Percentiles rank a stretch among this genome's conserved stretches.
Evolutionary conservation across 768 basidiomycete species (phyloP).

Genomic region (Lenzites betulinus): DNA sequence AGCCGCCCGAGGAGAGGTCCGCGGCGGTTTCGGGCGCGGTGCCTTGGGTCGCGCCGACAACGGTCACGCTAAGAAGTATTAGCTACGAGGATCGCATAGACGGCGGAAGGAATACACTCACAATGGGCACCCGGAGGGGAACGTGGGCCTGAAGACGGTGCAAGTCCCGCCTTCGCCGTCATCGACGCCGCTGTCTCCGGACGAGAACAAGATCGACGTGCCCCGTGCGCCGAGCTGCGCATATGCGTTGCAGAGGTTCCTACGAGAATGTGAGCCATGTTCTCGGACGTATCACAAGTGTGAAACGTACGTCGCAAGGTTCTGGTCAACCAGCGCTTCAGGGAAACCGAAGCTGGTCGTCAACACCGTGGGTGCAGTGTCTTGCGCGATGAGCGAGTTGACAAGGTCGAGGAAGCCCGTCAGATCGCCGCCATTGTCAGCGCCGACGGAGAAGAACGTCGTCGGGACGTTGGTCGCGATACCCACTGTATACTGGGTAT

Average conservation of each 20-base stretch:
- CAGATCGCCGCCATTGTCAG: slow-evolving; percentile 27
- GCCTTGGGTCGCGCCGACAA: slow-evolving; percentile 37
- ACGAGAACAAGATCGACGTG: slow-evolving; percentile 37
- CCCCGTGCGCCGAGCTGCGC: slow-evolving; percentile 37
- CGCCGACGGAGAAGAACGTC: slow-evolving; percentile 16
- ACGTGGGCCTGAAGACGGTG: slow-evolving; percentile 35
- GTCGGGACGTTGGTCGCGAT: slow-evolving; percentile 21
- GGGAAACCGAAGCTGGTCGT: slow-evolving; percentile 45
- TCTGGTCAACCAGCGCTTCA: slow-evolving; percentile 23
- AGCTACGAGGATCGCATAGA: neutral
- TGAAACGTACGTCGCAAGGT: slow-evolving; percentile 25
- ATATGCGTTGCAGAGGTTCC: slow-evolving; percentile 35
- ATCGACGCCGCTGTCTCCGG: slow-evolving; percentile 39
- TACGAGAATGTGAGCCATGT: slow-evolving; percentile 21
- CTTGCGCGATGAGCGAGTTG: slow-evolving; percentile 27
- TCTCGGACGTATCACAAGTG: slow-evolving; percentile 48
- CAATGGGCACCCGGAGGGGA: slow-evolving; percentile 39
- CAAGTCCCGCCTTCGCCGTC: slow-evolving; percentile 29
- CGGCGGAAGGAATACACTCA: slow-evolving; percentile 3
- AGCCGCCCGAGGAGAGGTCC: slow-evolving; percentile 36
- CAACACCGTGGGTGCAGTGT: slow-evolving; percentile 31
- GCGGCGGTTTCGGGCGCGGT: slow-evolving; percentile 35
- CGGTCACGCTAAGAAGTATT: slow-evolving; percentile 29
- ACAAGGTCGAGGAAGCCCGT: slow-evolving; percentile 35
- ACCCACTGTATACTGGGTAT: slow-evolving; percentile 24